Percentiles rank a stretch among this genome's conserved stretches.
These are phyloP conservation scores for Calonectria montana DNA, from an alignment of 2,329 filamentous ascomycete genomes.

Conservation along the genomic window DNA sequence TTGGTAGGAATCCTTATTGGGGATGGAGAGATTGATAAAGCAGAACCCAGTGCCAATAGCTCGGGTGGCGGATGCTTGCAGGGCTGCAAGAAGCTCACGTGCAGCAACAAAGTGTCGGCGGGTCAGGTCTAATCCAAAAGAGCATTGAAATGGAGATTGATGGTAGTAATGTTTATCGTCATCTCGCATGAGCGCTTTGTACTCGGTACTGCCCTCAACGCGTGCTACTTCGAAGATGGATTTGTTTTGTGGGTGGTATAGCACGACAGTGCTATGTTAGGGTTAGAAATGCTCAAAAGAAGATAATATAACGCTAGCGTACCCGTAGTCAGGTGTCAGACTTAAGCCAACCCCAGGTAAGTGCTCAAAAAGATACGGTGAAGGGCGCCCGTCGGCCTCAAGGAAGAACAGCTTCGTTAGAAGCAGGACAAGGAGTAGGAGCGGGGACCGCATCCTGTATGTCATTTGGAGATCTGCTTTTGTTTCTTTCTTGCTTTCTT, in stretches of 20 bases:
- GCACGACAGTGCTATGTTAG: neutral
- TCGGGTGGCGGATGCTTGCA: neutral
- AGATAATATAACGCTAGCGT: neutral
- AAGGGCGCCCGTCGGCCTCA: no score
- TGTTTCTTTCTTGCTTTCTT: neutral
- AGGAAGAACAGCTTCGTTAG: neutral
- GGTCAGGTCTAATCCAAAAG: no score
- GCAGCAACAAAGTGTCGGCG: neutral
- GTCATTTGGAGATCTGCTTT: neutral
- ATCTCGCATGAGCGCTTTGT: neutral
- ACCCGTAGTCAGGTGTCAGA: neutral
- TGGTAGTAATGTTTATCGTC: neutral
- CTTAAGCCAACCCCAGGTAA: neutral
- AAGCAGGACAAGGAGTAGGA: no score
- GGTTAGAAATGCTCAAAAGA: neutral
- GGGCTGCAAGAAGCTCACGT: neutral
- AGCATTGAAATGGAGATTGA: neutral
- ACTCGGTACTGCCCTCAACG: neutral
- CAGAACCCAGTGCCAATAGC: neutral
- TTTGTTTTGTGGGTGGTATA: neutral
- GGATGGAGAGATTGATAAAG: neutral
- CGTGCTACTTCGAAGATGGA: neutral
- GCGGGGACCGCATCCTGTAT: no score
- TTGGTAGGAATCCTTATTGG: neutral
- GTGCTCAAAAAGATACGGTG: neutral